Conservation (phyloP, 306 rosid species). For the Malus domestica region ASM211411v1 NC_041801.1:1220501-1221000, state of each 20-base stretch:
- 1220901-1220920: slow-evolving; percentile 44
- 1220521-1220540: background rate
- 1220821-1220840: slow-evolving; percentile 31
- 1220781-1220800: slow-evolving; percentile 40
- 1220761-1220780: slow-evolving; percentile 37
- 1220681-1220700: slow-evolving; percentile 44
- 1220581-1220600: background rate
- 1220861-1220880: slow-evolving; percentile 24
- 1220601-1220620: background rate
- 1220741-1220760: slow-evolving; percentile 3
- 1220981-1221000: slow-evolving; percentile 26
- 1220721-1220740: slow-evolving; percentile 47
- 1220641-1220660: slow-evolving; percentile 70
- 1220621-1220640: background rate
- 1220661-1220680: slow-evolving; percentile 26
- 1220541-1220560: background rate
- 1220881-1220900: slow-evolving; percentile 35
- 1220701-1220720: slow-evolving; percentile 64
- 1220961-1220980: slow-evolving; percentile 10
- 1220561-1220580: background rate
- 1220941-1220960: slow-evolving; percentile 18
- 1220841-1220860: slow-evolving; percentile 64
- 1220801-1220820: slow-evolving; percentile 33
- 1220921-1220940: slow-evolving; percentile 32
- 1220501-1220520: background rate